Evolutionary conservation across 495 filamentous ascomycete genomes (phyloP), one percentile per base, ranked within the genome.

Genomic region (Xylaria curta): DNA sequence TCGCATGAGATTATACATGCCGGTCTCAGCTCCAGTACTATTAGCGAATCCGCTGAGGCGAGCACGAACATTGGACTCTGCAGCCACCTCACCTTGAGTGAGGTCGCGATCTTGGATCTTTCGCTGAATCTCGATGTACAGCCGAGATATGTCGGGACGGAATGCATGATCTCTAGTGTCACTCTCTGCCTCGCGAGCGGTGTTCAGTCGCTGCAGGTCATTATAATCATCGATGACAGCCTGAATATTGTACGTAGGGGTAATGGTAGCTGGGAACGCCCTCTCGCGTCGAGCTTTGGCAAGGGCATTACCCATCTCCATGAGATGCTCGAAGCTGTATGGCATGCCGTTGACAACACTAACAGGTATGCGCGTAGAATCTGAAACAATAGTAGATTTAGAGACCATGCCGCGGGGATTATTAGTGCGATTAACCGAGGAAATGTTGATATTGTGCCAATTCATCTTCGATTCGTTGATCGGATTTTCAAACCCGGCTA

Each of bases 1-100:
- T 51, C 75, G 64, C 24, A 79, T 76, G 53, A 78, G 76, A 13
- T 70, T 60, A 59, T 79, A 79, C 10, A 79, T 75, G 42, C 68
- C 68, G 0, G 72, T 47, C 59, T 79, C 77, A 8, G 76, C 72
- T 1, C 68, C 33, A 17, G 75, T 74, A 46, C 76, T 72, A 9
- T 70, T 75, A 68, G 76, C 75, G 40, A 79, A 71, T 65, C 74
- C 74, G 47, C 26, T n/a, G 17, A 79, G 60, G 7, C 75, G 76
- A 51, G 75, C 68, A 0, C 62, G 28, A 28, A 79, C 66, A 5
- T 75, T 76, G 21, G 74, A 47, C 0, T 73, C 60, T 26, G 76
- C 77, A 51, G 74, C 62, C 46, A 58, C 24, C 3, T 78, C 73
- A 7, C 72, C 75, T 0, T 71, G 46, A 60, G 70, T 44, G 63